These are phyloP conservation scores for Lactarius hatsudake DNA, from an alignment of 768 basidiomycete species.

Conservation along the genomic window DNA sequence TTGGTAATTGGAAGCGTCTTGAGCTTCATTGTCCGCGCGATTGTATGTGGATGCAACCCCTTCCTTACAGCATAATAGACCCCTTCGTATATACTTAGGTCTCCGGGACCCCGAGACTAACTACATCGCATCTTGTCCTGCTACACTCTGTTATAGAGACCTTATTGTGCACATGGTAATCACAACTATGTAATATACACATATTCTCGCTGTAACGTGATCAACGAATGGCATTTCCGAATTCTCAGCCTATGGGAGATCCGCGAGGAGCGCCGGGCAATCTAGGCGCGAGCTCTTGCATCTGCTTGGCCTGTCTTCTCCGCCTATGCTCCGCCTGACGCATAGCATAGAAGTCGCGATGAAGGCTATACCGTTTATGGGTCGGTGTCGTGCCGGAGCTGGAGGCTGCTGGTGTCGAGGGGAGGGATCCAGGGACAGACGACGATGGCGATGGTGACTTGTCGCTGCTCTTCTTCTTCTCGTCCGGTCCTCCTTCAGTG, in stretches of 20 bases:
- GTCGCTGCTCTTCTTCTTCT: conserved; percentile 35
- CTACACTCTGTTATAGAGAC: not conserved
- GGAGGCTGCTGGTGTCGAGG: conserved; percentile 24
- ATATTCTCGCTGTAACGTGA: not conserved
- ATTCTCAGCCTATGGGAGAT: not conserved
- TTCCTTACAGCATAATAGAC: conserved; percentile 38
- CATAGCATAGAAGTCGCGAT: conserved; percentile 80
- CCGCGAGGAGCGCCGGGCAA: conserved; percentile 51
- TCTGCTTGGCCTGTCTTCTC: conserved; percentile 61
- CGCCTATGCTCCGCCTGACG: conserved; percentile 72
- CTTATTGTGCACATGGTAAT: not conserved
- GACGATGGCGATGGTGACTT: conserved; percentile 34
- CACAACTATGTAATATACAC: not conserved
- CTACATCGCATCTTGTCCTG: not conserved
- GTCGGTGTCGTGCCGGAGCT: conserved; percentile 36
- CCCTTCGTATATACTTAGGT: not conserved
- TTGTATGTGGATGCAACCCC: conserved; percentile 73
- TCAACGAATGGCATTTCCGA: not conserved
- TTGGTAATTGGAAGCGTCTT: conserved; percentile 70
- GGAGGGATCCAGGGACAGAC: conserved; percentile 34
- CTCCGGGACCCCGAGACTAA: not conserved
- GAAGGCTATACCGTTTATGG: conserved; percentile 78
- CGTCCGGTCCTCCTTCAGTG: conserved; percentile 36
- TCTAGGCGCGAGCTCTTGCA: conserved; percentile 66
- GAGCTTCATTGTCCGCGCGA: conserved; percentile 76